Base-by-base conservation (phyloP, 1,284 basidiomycete genomes). In the Thelephora terrestris region DNA sequence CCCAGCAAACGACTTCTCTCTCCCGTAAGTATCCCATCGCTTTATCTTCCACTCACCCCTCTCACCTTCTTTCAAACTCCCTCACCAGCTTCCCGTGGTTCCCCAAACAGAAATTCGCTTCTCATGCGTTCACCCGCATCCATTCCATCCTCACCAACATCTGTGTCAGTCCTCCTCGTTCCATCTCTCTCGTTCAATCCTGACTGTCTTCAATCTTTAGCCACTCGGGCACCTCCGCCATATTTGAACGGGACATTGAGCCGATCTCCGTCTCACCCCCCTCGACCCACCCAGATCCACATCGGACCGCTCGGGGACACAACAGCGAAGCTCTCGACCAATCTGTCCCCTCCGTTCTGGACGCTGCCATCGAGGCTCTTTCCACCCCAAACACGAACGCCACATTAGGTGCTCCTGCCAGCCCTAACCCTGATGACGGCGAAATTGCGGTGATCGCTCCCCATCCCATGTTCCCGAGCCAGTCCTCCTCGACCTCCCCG, bases 181-280 rank as follows among this genome's bases (percentile, higher is more conserved):
- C 39, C 36, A 54, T 37, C 54, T 50, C 46, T 17, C 43, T 25
- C 46, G 47, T 47, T 36, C 10, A 27, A 29, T 18, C 47, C 43
- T 38, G 40, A 32, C 46, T 16, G 46, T 56, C 40, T 52, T 50
- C 20, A 18, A 40, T 14, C 20, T 43, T 40, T 60, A 85, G 83
- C 7, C 83, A 82, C 57, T 85, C 83, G 0, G 84, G 81, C 0
- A 85, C 83, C 0, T 85, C 82, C 1, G 85, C 85, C 43, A 89
- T 88, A 48, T 89, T 89, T 50, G 85, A 88, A 63, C 78, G 85
- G 40, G 85, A 89, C 59, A 86, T 89, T 53, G 85, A 88, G 56
- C 78, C 81, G 20, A 64, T 84, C 45, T 70, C 77, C 0, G 72
- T 75, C 1, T 74, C 76, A 0, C 64, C 73, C 0, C 64, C 73